These are phyloP conservation scores for Ascosphaera acerosa DNA, from an alignment of 2,329 filamentous ascomycete genomes.

Conservation along the genomic window DNA sequence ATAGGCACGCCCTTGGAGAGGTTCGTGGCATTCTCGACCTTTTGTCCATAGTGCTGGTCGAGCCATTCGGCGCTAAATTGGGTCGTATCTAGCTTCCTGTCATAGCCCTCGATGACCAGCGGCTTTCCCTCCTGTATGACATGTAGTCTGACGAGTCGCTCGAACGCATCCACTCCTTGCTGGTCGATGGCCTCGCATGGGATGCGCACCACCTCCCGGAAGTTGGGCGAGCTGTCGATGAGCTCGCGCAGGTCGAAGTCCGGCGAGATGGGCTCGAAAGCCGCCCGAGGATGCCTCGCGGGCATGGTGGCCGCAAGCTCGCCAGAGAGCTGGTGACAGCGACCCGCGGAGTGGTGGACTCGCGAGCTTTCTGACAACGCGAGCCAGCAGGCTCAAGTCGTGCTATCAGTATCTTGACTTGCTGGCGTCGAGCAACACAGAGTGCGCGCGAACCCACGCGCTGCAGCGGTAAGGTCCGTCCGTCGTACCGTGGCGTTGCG, in stretches of 20 bases:
- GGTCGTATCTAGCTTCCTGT: conserved; percentile 44
- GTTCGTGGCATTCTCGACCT: conserved; percentile 69
- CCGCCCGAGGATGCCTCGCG: conserved; percentile 47
- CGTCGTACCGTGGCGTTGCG: no score
- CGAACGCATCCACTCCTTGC: conserved; percentile 54
- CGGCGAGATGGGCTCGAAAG: conserved; percentile 76
- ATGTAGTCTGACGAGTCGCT: conserved; percentile 60
- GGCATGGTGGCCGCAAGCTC: no score
- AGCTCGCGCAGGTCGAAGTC: conserved; percentile 53
- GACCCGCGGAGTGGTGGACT: no score
- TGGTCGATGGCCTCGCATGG: conserved; percentile 52
- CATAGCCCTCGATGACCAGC: conserved; percentile 73
- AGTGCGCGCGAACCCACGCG: no score
- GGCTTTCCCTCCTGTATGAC: conserved; percentile 71
- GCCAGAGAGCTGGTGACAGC: no score
- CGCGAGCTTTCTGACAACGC: no score
- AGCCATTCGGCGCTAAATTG: conserved; percentile 68
- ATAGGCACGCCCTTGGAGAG: conserved; percentile 47
- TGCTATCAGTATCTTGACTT: no score
- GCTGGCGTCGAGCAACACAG: no score
- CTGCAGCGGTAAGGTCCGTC: no score
- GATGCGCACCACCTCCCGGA: conserved; percentile 65
- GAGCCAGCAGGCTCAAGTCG: no score
- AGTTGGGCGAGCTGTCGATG: conserved; percentile 57
- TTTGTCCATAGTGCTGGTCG: conserved; percentile 49